Conservation (phyloP, 495 filamentous ascomycete genomes). For the Hypoxylon trugodes region DNA sequence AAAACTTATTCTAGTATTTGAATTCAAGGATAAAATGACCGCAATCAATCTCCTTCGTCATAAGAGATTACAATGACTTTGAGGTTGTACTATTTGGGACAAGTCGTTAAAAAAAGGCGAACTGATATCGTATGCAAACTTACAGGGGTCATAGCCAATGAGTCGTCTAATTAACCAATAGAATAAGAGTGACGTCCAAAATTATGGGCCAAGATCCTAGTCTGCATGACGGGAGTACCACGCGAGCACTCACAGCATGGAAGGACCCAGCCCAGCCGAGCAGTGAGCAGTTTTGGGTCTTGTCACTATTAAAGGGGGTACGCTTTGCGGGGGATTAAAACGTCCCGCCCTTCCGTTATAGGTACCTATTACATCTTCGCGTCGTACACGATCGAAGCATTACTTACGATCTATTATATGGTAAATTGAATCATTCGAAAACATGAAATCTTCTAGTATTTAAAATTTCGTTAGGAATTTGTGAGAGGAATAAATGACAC, state of each 20-base stretch:
- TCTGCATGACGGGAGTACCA: slow-evolving; percentile 38
- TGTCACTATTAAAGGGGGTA: slow-evolving; percentile 23
- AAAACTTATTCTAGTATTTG: neutral
- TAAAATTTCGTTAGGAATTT: no score
- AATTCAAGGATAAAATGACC: neutral
- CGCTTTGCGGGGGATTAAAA: slow-evolving; percentile 28
- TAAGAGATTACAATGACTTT: slow-evolving; percentile 8
- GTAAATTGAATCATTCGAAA: neutral
- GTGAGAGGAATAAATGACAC: no score
- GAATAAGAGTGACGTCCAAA: slow-evolving; percentile 37
- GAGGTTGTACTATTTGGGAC: slow-evolving; percentile 14
- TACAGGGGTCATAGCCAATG: slow-evolving; percentile 33
- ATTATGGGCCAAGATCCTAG: slow-evolving; percentile 19
- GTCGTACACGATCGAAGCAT: slow-evolving; percentile 12
- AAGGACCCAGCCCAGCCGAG: slow-evolving; percentile 25
- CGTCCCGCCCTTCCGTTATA: neutral
- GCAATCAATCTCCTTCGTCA: neutral
- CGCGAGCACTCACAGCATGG: slow-evolving; percentile 26
- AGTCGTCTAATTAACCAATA: slow-evolving; percentile 36
- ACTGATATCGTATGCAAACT: slow-evolving; percentile 42
- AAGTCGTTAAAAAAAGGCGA: slow-evolving; percentile 24
- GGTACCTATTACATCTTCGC: neutral
- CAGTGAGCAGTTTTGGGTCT: slow-evolving; percentile 32
- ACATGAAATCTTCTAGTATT: neutral
- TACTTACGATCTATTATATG: neutral